Percentiles rank a stretch among this genome's conserved stretches.
These are phyloP conservation scores for Amylostereum areolatum DNA, from an alignment of 1,284 basidiomycete species.

Conservation along the genomic window DNA sequence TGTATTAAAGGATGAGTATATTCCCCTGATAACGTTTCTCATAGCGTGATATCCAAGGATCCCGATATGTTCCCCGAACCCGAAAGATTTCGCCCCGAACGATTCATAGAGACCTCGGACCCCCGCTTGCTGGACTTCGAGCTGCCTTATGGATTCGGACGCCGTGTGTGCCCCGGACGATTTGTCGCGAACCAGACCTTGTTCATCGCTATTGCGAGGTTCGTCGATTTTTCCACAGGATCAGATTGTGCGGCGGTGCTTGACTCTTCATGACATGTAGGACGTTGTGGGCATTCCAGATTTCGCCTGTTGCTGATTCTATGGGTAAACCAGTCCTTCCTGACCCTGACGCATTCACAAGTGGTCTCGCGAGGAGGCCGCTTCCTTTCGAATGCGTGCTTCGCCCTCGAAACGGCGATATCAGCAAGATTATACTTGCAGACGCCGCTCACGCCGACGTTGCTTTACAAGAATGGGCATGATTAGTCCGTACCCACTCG, in stretches of 20 bases:
- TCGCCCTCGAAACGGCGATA: not conserved
- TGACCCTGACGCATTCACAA: constrained; percentile 2
- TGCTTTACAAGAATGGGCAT: constrained; percentile 1
- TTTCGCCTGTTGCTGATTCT: not conserved
- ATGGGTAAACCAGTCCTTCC: not conserved
- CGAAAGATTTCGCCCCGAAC: constrained; percentile 9
- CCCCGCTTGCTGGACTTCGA: constrained; percentile 9
- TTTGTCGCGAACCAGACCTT: constrained; percentile 8
- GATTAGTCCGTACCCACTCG: not conserved
- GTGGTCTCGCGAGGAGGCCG: not conserved
- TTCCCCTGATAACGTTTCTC: not conserved
- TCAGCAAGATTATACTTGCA: not conserved
- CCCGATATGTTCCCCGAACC: constrained; percentile 9
- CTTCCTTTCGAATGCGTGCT: constrained; percentile 1
- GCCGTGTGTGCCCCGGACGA: constrained; percentile 12
- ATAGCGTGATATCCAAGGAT: constrained; percentile 11
- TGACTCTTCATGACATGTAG: not conserved
- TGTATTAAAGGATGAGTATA: too few relatives aligned
- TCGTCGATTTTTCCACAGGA: not conserved
- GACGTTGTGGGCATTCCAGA: constrained; percentile 4
- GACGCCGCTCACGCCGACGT: constrained; percentile 1
- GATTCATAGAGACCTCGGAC: constrained; percentile 7
- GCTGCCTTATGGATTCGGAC: constrained; percentile 14
- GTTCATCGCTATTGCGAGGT: constrained; percentile 10
- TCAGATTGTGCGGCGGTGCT: not conserved